Evolutionary conservation across 257 asterid species (phyloP).

Genomic region (Ajuga chamaepitys): DNA sequence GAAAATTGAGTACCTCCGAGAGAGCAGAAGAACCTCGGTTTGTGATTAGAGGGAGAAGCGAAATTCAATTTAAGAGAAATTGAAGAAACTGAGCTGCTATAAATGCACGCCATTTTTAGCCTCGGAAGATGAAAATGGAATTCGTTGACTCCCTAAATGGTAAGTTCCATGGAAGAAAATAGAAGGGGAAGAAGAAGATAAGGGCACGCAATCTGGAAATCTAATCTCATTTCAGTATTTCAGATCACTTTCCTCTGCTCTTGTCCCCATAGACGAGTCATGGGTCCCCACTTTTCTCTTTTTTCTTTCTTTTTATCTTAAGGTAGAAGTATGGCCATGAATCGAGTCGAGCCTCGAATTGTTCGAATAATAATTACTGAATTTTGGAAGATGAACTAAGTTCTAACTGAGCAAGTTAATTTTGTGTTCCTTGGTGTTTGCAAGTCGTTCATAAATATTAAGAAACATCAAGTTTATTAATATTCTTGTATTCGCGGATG

Average conservation of each 20-base stretch:
- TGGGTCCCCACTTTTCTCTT: conserved; percentile 1
- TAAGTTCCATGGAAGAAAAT: neutral
- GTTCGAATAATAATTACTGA: too few species aligned
- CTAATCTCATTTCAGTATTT: conserved; percentile 26
- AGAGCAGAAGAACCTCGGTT: conserved; percentile 47
- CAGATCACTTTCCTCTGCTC: neutral
- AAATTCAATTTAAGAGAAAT: conserved; percentile 33
- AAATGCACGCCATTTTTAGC: conserved; percentile 34
- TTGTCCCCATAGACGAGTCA: neutral
- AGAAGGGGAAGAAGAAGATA: conserved; percentile 14
- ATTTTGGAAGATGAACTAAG: too few species aligned
- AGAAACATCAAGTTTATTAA: too few species aligned
- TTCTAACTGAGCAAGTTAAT: too few species aligned
- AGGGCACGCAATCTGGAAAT: conserved; percentile 32
- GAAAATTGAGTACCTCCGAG: conserved; percentile 30
- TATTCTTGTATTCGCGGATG: too few species aligned
- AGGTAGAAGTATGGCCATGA: too few species aligned
- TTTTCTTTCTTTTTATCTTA: neutral
- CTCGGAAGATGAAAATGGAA: neutral
- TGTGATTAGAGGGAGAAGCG: conserved; percentile 23
- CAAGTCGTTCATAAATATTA: too few species aligned
- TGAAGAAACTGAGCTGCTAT: conserved; percentile 40
- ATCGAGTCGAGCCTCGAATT: too few species aligned
- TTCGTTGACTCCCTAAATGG: neutral
- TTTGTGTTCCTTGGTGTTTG: too few species aligned